Base-by-base conservation (phyloP, 2,329 filamentous ascomycete species). In the Cyphellophora attinorum region DNA sequence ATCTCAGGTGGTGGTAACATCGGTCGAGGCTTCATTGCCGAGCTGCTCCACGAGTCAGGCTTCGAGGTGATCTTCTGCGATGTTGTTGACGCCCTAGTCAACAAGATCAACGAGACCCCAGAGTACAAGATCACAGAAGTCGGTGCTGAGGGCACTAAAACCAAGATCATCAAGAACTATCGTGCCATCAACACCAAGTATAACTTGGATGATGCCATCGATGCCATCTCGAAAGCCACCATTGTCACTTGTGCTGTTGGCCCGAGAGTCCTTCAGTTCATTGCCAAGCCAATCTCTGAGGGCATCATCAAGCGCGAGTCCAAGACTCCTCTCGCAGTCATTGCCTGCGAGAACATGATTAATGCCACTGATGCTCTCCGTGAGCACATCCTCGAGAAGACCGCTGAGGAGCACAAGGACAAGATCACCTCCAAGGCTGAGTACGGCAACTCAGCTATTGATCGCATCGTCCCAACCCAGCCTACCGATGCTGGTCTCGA, bases 341-440 rank as follows among this genome's bases (percentile, higher is more conserved):
- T 98, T 63, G 91, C 91, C 38, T 98, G 91, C 63, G 91, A 98
- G 69, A 98, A 98, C 62, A 85, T 85, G 57, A 95, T 96, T 56
- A 85, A 85, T 46, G 91, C 86, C 52, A 96, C 91, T 32, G 84
- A 91, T 56, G 85, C 82, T 25, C 80, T 95, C 33, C 84, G 81
- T 47, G 74, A 72, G 27, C 78, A 81, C 68, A 93, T 93, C 68
- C 81, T 80, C 59, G 67, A 78, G 45, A 67, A 74, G 50, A 80
- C 91, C 66, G 84, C 86, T 28, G 68, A 75, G 13, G 63, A 74
- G 25, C 77, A 79, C 34, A 69, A 86, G 30, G 70, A 72, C 11
- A 71, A 76, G 49, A 76, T 93, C 55, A 64, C 77, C 54, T 64
- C 72, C 49, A 82, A 85, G 51, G 88, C 88, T 32, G 78, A 82